phyloP scores from a whole-genome alignment of 768 basidiomycete genomes.

The Kwoniella dejecticola region DNA sequence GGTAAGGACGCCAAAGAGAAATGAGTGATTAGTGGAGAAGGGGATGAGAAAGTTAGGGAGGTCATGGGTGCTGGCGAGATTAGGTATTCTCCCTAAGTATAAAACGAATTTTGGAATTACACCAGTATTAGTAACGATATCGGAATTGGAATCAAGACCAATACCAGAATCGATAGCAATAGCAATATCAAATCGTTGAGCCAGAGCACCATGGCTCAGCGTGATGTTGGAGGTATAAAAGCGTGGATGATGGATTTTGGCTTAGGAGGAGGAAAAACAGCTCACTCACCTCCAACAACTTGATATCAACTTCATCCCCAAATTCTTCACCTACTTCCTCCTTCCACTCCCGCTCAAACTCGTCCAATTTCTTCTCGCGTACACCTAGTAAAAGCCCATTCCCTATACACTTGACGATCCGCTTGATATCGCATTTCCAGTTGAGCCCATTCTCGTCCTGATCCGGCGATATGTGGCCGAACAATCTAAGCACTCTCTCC shows the following conservation, averaged over 20 bases:
- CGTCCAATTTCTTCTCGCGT: constrained; percentile 55
- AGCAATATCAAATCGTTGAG: no score
- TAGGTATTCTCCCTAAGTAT: constrained; percentile 70
- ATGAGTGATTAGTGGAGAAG: constrained; percentile 63
- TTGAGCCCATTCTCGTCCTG: constrained; percentile 58
- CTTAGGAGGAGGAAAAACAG: no score
- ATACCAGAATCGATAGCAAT: no score
- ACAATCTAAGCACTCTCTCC: neutral
- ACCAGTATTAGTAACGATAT: no score
- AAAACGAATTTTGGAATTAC: no score
- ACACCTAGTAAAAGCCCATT: constrained; percentile 69
- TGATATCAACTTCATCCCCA: constrained; percentile 64
- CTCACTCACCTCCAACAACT: constrained; percentile 69
- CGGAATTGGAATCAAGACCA: no score
- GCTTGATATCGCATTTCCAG: constrained; percentile 60
- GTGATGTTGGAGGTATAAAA: no score
- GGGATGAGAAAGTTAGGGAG: constrained; percentile 44
- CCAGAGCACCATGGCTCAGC: no score
- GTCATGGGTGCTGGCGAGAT: constrained; percentile 59
- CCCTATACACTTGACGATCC: constrained; percentile 74
- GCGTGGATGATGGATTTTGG: no score
- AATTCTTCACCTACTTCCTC: constrained; percentile 76
- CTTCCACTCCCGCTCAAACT: constrained; percentile 71
- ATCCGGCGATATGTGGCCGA: constrained; percentile 1
- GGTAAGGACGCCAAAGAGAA: constrained; percentile 77